Base-by-base conservation (phyloP, 164 flowering plant genomes). In the Berberis vulgaris region DNA sequence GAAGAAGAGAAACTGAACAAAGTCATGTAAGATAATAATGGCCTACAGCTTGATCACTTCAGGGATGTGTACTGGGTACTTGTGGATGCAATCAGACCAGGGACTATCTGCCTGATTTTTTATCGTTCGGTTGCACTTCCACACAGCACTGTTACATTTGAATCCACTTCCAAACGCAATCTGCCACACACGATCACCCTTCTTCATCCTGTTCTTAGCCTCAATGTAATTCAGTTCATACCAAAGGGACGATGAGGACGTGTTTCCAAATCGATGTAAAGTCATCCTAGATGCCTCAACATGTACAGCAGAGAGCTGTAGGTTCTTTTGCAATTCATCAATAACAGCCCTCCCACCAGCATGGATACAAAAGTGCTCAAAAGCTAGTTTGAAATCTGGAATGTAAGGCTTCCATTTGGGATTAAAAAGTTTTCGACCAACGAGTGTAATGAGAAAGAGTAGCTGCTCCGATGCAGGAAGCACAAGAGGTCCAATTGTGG, bases 331-430 rank as follows among this genome's bases (percentile, higher is more conserved):
- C 26, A 86, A 72, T 67, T 86, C 87, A 43, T 85, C 90, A 8
- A 86, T 83, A 43, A 86, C 87, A 0, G 86, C 87, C 0, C 87
- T 66, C 0, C 91, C 91, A 0, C 91, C 91, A 3, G 91, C 88
- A 63, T 86, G 91, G 66, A 86, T 83, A 64, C 91, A 83, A 72
- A 86, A 86, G 71, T 86, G 91, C 65, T 86, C 91, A 66, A 86
- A 83, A 0, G 87, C 86, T 49, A 72, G 82, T 64, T 83, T 83
- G 80, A 83, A 86, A 57, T 82, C 91, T 0, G 88, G 87, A 6
- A 86, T 78, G 64, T 82, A 86, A 1, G 88, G 84, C 57, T 79
- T 82, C 88, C 83, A 82, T 45, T 79, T 82, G 1, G 67, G 78
- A 63, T 82, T 82, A 39, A 83, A 67, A 45, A 86, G 65, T 69